Evolutionary conservation across 148 eudicot genomes (phyloP).

Genomic region (Salicornia ramosissima): DNA sequence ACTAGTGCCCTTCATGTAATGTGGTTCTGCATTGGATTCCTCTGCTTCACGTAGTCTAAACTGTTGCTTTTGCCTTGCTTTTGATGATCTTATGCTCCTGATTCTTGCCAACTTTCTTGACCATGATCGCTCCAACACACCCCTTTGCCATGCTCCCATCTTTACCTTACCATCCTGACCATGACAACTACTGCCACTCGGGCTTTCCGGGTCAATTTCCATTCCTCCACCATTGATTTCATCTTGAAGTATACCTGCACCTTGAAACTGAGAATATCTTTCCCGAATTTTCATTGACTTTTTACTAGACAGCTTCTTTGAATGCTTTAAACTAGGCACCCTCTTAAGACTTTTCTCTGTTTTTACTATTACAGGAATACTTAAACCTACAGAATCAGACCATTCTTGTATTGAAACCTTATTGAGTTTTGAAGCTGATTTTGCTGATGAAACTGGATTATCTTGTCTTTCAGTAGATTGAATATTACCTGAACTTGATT

Average conservation of each 20-base stretch:
- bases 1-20: slow-evolving; percentile 50
- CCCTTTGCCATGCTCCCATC: slow-evolving; percentile 25
- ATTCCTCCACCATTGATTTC: slow-evolving; percentile 29
- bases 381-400: slow-evolving; percentile 22
- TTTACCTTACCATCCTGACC: slow-evolving; percentile 22
- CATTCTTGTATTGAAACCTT: slow-evolving; percentile 13
- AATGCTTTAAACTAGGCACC: slow-evolving; percentile 26
- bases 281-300: slow-evolving; percentile 31
- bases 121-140: slow-evolving; percentile 37
- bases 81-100: slow-evolving; percentile 34
- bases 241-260: neutral
- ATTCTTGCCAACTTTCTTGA: slow-evolving; percentile 36
- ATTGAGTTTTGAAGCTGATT: slow-evolving; percentile 1
- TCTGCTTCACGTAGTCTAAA: slow-evolving; percentile 15
- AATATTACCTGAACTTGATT: slow-evolving; percentile 28
- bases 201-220: slow-evolving; percentile 26
- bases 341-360: slow-evolving; percentile 25
- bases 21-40: slow-evolving; percentile 34
- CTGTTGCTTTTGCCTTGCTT: slow-evolving; percentile 26
- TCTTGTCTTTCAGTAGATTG: slow-evolving; percentile 14
- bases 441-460: slow-evolving; percentile 6
- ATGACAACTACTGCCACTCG: neutral
- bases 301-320: slow-evolving; percentile 30
- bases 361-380: slow-evolving; percentile 17
- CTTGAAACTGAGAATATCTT: slow-evolving; percentile 29